Conservation (phyloP, 2,329 filamentous ascomycete species). For the Pseudogymnoascus sp. region DNA sequence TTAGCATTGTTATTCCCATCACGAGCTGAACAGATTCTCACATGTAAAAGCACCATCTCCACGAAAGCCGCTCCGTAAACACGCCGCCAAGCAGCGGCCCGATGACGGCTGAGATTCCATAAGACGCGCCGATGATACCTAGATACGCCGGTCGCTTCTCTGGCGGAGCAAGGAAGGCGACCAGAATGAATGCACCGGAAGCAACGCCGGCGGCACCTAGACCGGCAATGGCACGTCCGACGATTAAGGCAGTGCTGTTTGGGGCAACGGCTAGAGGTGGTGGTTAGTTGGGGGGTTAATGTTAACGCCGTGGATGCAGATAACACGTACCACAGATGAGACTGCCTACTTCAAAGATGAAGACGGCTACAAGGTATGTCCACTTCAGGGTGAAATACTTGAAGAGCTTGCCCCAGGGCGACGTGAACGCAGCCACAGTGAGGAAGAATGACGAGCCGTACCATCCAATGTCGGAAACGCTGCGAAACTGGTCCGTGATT, state of each 20-base stretch:
- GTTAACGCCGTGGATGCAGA: neutral
- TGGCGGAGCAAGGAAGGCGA: constrained; percentile 29
- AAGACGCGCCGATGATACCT: constrained; percentile 27
- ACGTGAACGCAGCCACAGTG: constrained; percentile 28
- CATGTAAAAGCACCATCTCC: constrained; percentile 36
- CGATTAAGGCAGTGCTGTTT: constrained; percentile 29
- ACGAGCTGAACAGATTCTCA: neutral
- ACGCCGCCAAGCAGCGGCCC: constrained; percentile 32
- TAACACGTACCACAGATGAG: constrained; percentile 28
- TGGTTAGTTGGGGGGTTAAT: neutral
- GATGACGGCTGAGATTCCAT: constrained; percentile 24
- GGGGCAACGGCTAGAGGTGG: constrained; percentile 22
- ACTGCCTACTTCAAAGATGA: constrained; percentile 32
- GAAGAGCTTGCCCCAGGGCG: constrained; percentile 16
- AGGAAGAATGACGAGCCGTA: constrained; percentile 30
- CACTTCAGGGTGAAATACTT: constrained; percentile 26
- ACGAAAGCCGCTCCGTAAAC: constrained; percentile 32
- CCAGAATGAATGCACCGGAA: constrained; percentile 35
- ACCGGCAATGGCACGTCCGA: constrained; percentile 29
- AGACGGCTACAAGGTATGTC: constrained; percentile 27
- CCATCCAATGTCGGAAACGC: constrained; percentile 24
- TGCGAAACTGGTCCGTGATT: constrained; percentile 33
- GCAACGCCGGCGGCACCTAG: constrained; percentile 27
- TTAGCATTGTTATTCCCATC: neutral
- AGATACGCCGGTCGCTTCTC: constrained; percentile 29